Evolutionary conservation across 2,329 filamentous ascomycete genomes (phyloP), one percentile per base, ranked within the genome.

Genomic region (Ceratocystis cubensis): DNA sequence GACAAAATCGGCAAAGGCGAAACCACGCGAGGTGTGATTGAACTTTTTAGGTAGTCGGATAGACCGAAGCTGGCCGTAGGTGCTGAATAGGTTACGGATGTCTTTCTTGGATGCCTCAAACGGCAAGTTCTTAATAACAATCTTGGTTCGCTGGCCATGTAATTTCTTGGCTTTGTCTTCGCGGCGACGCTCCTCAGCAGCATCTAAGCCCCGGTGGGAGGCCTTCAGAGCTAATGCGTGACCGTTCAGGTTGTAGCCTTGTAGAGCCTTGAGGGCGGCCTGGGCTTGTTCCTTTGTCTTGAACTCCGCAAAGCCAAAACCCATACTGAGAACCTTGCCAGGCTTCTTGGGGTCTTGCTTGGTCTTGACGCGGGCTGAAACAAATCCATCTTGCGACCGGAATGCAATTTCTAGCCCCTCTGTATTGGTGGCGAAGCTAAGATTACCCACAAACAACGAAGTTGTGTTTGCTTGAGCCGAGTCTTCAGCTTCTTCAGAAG

Each of bases 51-150:
- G 94, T 73, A 99, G 84, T 70, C 94, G 89, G 69, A 99, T 90
- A 65, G 91, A 93, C 73, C 91, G 88, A 69, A 99, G 84, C 75
- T 96, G 88, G 59, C 94, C 95, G 76, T 96, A 97, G 45, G 90
- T 86, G 69, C 89, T 86, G 74, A 97, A 92, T 53, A 97, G 81
- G 65, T 88, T 81, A 69, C 90, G 85, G 67, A 99, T 82, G 74
- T 99, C 94, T 76, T 95, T 94, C 80, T 96, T 96, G 65, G 86
- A 88, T 62, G 89, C 88, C 78, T 97, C 91, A 79, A 99, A 99
- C 22, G 94, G 93, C 76, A 99, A 79, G 79, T 99, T 99, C 81
- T 97, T 99, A 79, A 99, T 88, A 76, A 97, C 87, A 73, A 99
- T 88, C 82, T 97, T 97, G 61, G 92, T 96, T 71, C 85, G 84